Evolutionary conservation across 1,284 basidiomycete species (phyloP).

Genomic region (Omphalotus olearius): DNA sequence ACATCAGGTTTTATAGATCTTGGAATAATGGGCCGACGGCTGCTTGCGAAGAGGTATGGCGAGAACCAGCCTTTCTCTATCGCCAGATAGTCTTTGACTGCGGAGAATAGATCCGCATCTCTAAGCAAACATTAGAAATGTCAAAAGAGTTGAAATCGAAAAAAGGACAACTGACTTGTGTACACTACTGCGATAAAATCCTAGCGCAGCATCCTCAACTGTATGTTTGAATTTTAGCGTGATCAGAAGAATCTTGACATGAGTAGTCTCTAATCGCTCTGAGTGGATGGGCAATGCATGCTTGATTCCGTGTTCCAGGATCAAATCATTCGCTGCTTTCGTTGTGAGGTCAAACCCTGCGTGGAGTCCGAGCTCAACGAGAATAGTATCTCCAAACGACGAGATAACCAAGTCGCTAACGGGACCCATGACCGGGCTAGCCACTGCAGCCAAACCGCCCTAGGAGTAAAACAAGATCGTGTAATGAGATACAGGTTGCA

Average conservation of each 20-base stretch:
- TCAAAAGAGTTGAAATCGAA: not conserved
- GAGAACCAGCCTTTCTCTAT: slow-evolving; percentile 66
- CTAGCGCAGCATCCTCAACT: slow-evolving; percentile 53
- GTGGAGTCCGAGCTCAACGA: slow-evolving; percentile 52
- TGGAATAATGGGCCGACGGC: slow-evolving; percentile 53
- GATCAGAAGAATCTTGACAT: slow-evolving; percentile 51
- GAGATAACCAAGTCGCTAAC: slow-evolving; percentile 46
- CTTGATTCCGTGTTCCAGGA: slow-evolving; percentile 48
- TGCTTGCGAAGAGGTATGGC: slow-evolving; percentile 62
- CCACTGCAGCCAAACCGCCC: slow-evolving; percentile 57
- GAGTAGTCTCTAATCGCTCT: slow-evolving; percentile 50
- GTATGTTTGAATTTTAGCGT: slow-evolving; percentile 60
- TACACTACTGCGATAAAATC: slow-evolving; percentile 57
- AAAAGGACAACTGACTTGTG: slow-evolving; percentile 38
- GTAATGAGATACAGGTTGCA: not conserved
- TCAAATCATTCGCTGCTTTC: slow-evolving; percentile 49
- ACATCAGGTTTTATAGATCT: slow-evolving; percentile 62
- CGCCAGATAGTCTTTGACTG: slow-evolving; percentile 61
- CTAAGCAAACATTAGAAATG: slow-evolving; percentile 22
- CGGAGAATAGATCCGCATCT: slow-evolving; percentile 50
- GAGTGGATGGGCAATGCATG: slow-evolving; percentile 48
- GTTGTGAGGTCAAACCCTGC: slow-evolving; percentile 48
- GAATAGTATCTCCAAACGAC: slow-evolving; percentile 50
- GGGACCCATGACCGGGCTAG: slow-evolving; percentile 51
- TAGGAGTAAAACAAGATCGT: slow-evolving; percentile 18